These are phyloP conservation scores for Fraxinus paxiana DNA, from an alignment of 305 asterid genomes.

Conservation along the genomic window DNA sequence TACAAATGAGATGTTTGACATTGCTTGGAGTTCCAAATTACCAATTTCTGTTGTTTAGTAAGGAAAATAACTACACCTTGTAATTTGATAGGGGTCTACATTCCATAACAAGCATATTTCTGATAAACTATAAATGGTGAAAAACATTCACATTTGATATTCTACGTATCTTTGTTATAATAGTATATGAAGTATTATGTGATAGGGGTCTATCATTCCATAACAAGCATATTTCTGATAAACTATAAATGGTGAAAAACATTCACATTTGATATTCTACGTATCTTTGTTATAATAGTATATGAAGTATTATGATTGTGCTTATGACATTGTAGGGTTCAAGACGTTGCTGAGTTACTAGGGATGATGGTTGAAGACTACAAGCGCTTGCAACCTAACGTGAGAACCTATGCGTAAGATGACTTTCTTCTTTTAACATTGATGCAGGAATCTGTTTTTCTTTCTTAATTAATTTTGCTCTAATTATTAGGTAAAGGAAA, in stretches of 20 bases:
- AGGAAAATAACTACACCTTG: neutral
- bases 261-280: constrained; percentile 8
- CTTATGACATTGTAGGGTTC: constrained; percentile 59
- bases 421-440: constrained; percentile 32
- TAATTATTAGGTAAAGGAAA: constrained; percentile 14
- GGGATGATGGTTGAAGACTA: constrained; percentile 99
- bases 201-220: neutral
- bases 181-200: constrained; percentile 25
- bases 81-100: neutral
- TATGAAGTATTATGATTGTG: constrained; percentile 24
- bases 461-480: constrained; percentile 13
- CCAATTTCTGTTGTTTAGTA: neutral
- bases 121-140: neutral
- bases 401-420: constrained; percentile 96
- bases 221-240: neutral
- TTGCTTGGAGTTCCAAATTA: neutral
- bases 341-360: constrained; percentile 95
- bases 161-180: constrained; percentile 23
- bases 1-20: neutral
- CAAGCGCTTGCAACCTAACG: constrained; percentile 90
- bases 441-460: constrained; percentile 27
- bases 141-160: neutral
- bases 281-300: constrained; percentile 24
- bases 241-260: neutral
- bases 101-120: neutral